Evolutionary conservation across 2,329 filamentous ascomycete species (phyloP).

Genomic region (Hirsutella minnesotensis): DNA sequence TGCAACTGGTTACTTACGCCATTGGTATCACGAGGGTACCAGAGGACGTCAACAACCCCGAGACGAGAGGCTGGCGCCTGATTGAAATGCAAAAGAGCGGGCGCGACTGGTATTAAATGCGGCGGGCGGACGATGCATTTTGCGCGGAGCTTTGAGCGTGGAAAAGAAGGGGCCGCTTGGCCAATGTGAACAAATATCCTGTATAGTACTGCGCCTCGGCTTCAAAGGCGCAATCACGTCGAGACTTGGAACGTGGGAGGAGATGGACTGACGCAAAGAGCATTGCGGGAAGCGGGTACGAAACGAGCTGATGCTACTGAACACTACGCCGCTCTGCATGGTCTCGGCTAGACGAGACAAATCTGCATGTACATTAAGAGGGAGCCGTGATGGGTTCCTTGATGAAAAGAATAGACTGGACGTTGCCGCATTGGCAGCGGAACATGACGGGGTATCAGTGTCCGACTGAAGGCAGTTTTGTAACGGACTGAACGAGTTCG

Average conservation of each 20-base stretch:
- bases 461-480: too few species aligned
- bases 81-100: conserved; percentile 99
- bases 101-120: conserved; percentile 59
- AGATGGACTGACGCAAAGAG: conserved; percentile 7
- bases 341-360: conserved; percentile 10
- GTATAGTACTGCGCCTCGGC: neutral
- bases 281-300: conserved; percentile 8
- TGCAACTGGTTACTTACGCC: conserved; percentile 95
- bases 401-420: neutral
- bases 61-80: conserved; percentile 91
- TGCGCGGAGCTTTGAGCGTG: neutral
- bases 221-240: neutral
- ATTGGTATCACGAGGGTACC: conserved; percentile 90
- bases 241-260: conserved; percentile 2
- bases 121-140: neutral
- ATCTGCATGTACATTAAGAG: conserved; percentile 18
- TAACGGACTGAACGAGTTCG: too few species aligned
- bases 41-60: conserved; percentile 92
- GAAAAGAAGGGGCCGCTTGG: neutral
- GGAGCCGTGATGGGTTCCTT: conserved; percentile 10
- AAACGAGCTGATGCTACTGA: conserved; percentile 13
- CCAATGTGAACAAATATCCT: neutral
- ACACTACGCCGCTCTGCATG: conserved; percentile 21
- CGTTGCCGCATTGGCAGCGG: neutral
- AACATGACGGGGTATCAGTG: neutral